Evolutionary conservation across 305 asterid species (phyloP).

Genomic region (Solanum aculeatissimum): DNA sequence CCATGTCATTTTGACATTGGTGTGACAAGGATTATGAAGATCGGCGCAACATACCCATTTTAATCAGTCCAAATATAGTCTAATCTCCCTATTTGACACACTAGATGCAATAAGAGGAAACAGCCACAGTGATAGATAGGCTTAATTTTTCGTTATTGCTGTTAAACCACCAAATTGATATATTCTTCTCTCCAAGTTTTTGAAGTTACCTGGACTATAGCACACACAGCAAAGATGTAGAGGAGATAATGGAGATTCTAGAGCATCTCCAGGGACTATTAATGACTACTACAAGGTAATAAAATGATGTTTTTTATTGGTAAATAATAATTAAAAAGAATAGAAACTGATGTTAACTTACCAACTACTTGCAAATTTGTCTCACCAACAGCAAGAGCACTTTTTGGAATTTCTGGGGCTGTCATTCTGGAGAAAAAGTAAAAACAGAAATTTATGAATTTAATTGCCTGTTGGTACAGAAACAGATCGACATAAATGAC

Average conservation of each 20-base stretch:
- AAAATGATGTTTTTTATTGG: not conserved
- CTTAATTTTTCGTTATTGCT: no score
- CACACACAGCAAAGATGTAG: not conserved
- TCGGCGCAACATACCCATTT: no score
- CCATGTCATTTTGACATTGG: no score
- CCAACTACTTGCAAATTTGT: constrained; percentile 54
- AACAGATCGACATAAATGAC: not conserved
- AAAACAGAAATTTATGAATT: not conserved
- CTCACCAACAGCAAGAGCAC: constrained; percentile 78
- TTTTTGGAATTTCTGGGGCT: constrained; percentile 81
- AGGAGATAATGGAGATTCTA: not conserved
- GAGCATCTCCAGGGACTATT: not conserved
- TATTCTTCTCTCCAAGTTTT: no score
- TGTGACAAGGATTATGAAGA: no score
- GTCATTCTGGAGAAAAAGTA: constrained; percentile 48
- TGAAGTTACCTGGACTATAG: no score
- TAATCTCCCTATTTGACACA: no score
- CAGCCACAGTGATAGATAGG: no score
- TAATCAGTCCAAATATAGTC: no score
- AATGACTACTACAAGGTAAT: not conserved
- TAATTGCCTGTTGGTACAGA: not conserved
- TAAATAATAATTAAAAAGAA: not conserved
- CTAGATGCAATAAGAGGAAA: no score
- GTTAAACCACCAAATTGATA: no score
- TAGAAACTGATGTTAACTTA: not conserved